Evolutionary conservation across 2,329 filamentous ascomycete species (phyloP).

Genomic region (Fusarium stilboides): DNA sequence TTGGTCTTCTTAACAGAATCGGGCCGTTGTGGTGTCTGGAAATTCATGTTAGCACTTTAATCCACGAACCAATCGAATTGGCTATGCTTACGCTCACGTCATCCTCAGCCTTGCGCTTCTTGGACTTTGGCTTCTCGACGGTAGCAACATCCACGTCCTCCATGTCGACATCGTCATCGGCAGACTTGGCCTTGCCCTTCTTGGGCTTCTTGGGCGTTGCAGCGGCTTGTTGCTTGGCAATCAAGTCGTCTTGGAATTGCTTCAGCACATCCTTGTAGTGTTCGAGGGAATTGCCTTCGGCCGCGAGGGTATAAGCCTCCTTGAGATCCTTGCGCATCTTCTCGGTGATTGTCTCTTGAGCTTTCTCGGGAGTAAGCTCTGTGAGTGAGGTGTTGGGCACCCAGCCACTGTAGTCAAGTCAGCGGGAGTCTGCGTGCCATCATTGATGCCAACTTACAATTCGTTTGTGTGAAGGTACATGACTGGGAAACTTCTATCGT

Average conservation of each 20-base stretch:
- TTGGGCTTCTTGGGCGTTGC: constrained; percentile 60
- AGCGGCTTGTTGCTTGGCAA: constrained; percentile 62
- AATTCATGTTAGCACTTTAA: constrained; percentile 30
- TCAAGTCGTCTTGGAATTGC: constrained; percentile 76
- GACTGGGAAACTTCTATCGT: constrained; percentile 90
- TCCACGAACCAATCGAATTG: background rate
- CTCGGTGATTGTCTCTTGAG: constrained; percentile 76
- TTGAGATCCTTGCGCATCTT: constrained; percentile 87
- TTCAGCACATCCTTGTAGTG: constrained; percentile 87
- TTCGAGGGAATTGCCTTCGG: constrained; percentile 81
- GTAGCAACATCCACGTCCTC: constrained; percentile 70
- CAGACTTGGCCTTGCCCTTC: constrained; percentile 66
- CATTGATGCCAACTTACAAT: constrained; percentile 78
- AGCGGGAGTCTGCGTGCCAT: background rate
- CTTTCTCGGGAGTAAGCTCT: constrained; percentile 81
- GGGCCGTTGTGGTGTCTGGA: constrained; percentile 69
- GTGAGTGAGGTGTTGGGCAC: constrained; percentile 87
- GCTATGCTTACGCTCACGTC: constrained; percentile 66
- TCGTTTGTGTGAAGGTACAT: constrained; percentile 97
- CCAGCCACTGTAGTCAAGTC: constrained; percentile 79
- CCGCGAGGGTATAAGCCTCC: constrained; percentile 84
- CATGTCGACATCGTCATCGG: constrained; percentile 74
- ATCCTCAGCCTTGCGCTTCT: constrained; percentile 92
- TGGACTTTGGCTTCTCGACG: constrained; percentile 72
- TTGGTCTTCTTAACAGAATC: constrained; percentile 78